phyloP scores from a whole-genome alignment of 306 rosid genomes.

The Glycine latifolia region DNA sequence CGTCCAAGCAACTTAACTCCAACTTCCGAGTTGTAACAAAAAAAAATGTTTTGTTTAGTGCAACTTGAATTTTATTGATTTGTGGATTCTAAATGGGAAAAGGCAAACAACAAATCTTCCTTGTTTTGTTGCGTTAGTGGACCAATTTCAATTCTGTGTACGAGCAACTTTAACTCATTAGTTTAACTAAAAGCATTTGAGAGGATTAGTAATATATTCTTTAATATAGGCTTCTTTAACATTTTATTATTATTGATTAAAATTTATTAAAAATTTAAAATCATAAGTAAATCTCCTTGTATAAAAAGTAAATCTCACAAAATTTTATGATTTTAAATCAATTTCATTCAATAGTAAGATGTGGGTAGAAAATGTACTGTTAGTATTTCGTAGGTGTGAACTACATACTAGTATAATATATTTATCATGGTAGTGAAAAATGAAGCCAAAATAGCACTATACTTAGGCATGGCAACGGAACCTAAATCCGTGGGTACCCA shows the following conservation, averaged over 20 bases:
- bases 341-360: too few species aligned
- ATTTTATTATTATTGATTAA: background rate
- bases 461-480: too few species aligned
- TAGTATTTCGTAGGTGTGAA: background rate
- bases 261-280: background rate
- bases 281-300: background rate
- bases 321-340: background rate
- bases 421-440: background rate
- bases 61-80: conserved; percentile 12
- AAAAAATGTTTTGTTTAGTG: background rate
- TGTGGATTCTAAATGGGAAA: conserved; percentile 9
- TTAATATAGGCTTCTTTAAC: background rate
- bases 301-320: too few species aligned
- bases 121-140: background rate
- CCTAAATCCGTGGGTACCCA: too few species aligned
- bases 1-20: too few species aligned
- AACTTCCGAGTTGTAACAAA: too few species aligned
- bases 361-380: too few species aligned
- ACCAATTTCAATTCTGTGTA: conserved; percentile 7
- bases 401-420: background rate
- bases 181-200: background rate
- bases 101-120: conserved; percentile 15
- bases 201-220: background rate
- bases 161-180: background rate
- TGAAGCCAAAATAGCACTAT: background rate